These are phyloP conservation scores for Elsinoe batatas DNA, from an alignment of 2,329 filamentous ascomycete species.

Conservation along the genomic window DNA sequence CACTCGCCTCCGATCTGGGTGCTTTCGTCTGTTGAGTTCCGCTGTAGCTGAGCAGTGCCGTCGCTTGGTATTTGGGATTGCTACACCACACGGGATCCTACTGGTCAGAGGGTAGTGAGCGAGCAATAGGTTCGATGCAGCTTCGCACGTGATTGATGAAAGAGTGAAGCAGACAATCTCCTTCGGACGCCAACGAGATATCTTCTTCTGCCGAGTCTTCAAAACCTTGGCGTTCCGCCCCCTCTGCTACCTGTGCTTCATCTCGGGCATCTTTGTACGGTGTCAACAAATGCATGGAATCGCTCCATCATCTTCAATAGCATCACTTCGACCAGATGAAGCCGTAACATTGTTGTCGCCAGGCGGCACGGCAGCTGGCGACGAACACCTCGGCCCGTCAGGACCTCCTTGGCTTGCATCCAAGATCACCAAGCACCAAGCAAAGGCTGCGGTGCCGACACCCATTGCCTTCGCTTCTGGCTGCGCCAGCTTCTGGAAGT, in stretches of 20 bases:
- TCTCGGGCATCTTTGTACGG: too few species aligned
- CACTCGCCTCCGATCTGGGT: not conserved
- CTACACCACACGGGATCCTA: not conserved
- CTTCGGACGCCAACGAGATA: not conserved
- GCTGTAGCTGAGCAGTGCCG: not conserved
- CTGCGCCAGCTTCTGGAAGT: too few species aligned
- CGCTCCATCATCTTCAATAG: too few species aligned
- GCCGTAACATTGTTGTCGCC: too few species aligned
- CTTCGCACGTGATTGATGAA: not conserved
- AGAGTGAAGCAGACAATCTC: conserved; percentile 2
- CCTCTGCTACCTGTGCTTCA: not conserved
- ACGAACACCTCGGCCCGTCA: too few species aligned
- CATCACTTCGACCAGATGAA: too few species aligned
- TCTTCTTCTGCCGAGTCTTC: not conserved
- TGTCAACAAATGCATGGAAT: too few species aligned
- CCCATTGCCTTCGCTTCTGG: too few species aligned
- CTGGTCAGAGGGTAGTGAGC: not conserved
- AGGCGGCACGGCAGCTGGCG: too few species aligned
- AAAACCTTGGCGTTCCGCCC: not conserved
- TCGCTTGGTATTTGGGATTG: not conserved
- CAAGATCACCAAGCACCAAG: too few species aligned
- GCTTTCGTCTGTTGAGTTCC: not conserved
- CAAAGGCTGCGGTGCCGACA: too few species aligned
- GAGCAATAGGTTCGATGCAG: not conserved
- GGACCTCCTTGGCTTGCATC: too few species aligned